Conservation (phyloP, 352 stramenopile species). For the Phytophthora uliginosa region DNA sequence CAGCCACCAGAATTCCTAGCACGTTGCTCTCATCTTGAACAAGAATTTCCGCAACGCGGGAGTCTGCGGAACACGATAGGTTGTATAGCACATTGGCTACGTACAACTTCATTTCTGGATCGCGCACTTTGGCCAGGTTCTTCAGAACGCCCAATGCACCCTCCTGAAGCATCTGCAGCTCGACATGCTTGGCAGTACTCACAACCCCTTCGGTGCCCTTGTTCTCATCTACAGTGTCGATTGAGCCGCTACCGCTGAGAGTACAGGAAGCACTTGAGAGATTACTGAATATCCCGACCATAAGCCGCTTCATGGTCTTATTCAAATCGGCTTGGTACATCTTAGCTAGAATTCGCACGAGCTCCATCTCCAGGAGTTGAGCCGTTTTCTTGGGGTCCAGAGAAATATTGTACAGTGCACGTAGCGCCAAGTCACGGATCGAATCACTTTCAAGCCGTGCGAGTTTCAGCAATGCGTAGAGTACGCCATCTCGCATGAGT, state of each 20-base stretch:
- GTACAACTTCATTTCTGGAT: slow-evolving; percentile 88
- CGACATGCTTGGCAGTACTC: slow-evolving; percentile 18
- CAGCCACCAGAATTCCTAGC: slow-evolving; percentile 66
- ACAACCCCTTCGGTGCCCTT: slow-evolving; percentile 7
- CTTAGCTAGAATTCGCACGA: slow-evolving; percentile 75
- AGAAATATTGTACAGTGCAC: slow-evolving; percentile 85
- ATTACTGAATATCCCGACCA: slow-evolving; percentile 85
- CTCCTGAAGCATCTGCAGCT: slow-evolving; percentile 72
- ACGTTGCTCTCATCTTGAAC: slow-evolving; percentile 79
- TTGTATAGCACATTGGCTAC: slow-evolving; percentile 89
- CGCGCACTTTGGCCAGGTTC: slow-evolving; percentile 75
- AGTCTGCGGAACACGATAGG: slow-evolving; percentile 63
- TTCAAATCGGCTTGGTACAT: slow-evolving; percentile 83
- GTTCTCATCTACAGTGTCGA: slow-evolving; percentile 8
- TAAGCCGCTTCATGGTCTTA: slow-evolving; percentile 82
- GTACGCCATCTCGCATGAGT: slow-evolving; percentile 78
- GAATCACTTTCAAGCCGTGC: slow-evolving; percentile 80
- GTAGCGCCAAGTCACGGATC: slow-evolving; percentile 77
- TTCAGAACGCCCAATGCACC: slow-evolving; percentile 73
- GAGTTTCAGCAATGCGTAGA: slow-evolving; percentile 91
- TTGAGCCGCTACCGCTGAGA: neutral
- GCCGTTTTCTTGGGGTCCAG: slow-evolving; percentile 52
- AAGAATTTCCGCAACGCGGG: slow-evolving; percentile 56
- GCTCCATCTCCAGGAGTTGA: slow-evolving; percentile 84
- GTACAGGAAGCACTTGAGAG: slow-evolving; percentile 49